Evolutionary conservation across 805 yeast species (phyloP).

Genomic region (Starmerella lactis-condensi): DNA sequence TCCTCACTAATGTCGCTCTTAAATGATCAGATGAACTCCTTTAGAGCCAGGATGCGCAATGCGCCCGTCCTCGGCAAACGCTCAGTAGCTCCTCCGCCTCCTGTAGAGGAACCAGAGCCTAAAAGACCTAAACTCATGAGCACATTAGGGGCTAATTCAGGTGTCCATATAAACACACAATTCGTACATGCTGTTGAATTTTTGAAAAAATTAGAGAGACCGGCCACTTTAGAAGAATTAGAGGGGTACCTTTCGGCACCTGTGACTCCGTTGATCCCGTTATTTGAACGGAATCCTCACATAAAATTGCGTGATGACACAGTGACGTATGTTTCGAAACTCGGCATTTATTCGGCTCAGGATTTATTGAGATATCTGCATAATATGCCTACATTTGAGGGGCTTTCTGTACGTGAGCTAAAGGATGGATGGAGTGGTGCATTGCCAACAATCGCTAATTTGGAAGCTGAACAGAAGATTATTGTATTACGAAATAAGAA

Average conservation of each 20-base stretch:
- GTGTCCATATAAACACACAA: conserved; percentile 61
- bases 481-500: conserved; percentile 78
- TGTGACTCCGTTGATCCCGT: conserved; percentile 48
- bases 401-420: conserved; percentile 60
- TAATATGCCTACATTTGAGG: conserved; percentile 71
- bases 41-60: conserved; percentile 40
- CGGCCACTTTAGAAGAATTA: conserved; percentile 48
- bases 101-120: conserved; percentile 11
- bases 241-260: conserved; percentile 45
- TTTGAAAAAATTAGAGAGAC: conserved; percentile 48
- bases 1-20: conserved; percentile 24
- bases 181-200: conserved; percentile 81
- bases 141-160: conserved; percentile 23
- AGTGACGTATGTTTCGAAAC: conserved; percentile 72
- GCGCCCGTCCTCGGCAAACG: conserved; percentile 33
- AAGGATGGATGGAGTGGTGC: conserved; percentile 94
- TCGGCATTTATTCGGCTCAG: conserved; percentile 64
- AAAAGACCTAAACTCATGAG: conserved; percentile 18
- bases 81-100: conserved; percentile 8
- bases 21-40: conserved; percentile 44
- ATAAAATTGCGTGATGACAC: conserved; percentile 52
- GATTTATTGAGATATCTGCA: conserved; percentile 59
- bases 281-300: conserved; percentile 58
- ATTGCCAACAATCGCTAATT: conserved; percentile 51
- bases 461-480: conserved; percentile 60